Conservation (phyloP, 2,329 filamentous ascomycete genomes). For the Phyllosticta citriasiana region DNA sequence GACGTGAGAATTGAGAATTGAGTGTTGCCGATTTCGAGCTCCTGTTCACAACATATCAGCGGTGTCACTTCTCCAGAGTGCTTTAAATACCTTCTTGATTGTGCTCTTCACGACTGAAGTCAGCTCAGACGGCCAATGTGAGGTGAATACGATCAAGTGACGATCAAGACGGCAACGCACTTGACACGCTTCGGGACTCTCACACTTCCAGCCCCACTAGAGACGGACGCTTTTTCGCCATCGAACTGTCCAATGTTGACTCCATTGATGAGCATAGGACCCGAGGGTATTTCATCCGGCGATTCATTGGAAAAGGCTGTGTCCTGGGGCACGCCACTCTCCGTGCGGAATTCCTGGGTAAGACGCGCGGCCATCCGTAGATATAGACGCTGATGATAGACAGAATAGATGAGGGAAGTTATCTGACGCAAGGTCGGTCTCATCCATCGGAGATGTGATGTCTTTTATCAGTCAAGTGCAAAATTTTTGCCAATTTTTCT, state of each 20-base stretch:
- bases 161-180: conserved; percentile 36
- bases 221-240: background rate
- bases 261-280: background rate
- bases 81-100: conserved; percentile 39
- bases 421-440: background rate
- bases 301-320: background rate
- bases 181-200: conserved; percentile 2
- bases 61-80: background rate
- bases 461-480: background rate
- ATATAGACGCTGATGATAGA: background rate
- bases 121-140: conserved; percentile 49
- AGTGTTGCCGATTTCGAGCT: conserved; percentile 50
- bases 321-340: background rate
- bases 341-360: background rate
- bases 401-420: background rate
- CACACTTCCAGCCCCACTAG: background rate
- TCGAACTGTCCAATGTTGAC: background rate
- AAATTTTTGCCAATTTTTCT: background rate
- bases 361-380: background rate
- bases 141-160: conserved; percentile 50
- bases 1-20: conserved; percentile 50
- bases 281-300: too few species aligned
- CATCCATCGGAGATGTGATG: background rate
- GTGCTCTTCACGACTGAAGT: conserved; percentile 53
- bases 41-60: conserved; percentile 7